Conservation (phyloP, 129 eudicot genomes). For the Chrysanthemum lavandulifolium region DNA sequence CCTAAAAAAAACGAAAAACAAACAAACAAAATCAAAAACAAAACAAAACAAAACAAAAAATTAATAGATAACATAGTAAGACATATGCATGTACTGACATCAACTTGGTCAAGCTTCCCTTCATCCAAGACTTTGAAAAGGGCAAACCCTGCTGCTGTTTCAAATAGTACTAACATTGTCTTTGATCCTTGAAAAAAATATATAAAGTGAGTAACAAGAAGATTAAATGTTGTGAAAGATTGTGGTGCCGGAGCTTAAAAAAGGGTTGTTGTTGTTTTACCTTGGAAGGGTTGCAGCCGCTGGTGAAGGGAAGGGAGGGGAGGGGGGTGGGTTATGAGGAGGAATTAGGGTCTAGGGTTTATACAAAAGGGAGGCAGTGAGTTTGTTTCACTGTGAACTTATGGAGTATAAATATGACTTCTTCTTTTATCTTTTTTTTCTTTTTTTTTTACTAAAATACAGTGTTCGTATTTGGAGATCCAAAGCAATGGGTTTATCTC, state of each 20-base stretch:
- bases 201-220: neutral
- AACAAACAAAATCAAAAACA: neutral
- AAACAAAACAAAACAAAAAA: neutral
- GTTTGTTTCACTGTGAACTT: neutral
- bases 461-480: too few species aligned
- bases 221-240: too few species aligned
- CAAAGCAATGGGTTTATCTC: too few species aligned
- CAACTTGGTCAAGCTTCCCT: conserved; percentile 77
- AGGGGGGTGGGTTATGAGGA: neutral
- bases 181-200: neutral
- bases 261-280: conserved; percentile 4
- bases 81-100: conserved; percentile 38
- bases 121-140: conserved; percentile 82
- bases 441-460: too few species aligned
- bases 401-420: neutral
- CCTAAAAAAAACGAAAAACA: conserved; percentile 9
- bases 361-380: conserved; percentile 10
- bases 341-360: conserved; percentile 36
- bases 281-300: conserved; percentile 26
- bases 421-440: neutral
- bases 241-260: neutral
- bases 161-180: conserved; percentile 62
- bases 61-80: neutral
- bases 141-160: conserved; percentile 89
- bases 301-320: neutral